A percentile compares a stretch with the other conserved stretches of the same genome.
These are phyloP conservation scores for Hippophae tibetana DNA, from an alignment of 306 rosid species.

Conservation along the genomic window DNA sequence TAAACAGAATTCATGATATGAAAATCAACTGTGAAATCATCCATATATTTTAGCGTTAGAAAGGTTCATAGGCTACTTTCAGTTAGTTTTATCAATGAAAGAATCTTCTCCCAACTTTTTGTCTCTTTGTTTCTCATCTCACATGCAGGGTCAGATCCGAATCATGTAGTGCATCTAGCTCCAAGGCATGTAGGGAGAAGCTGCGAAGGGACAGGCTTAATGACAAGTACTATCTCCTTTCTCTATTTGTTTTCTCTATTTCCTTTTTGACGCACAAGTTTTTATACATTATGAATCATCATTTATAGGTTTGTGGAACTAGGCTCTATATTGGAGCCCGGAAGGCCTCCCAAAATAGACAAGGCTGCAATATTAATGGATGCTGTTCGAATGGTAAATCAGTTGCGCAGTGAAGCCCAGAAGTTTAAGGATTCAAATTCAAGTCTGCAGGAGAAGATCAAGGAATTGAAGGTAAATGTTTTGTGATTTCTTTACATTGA, in stretches of 20 bases:
- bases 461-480: slow-evolving; percentile 68
- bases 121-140: neutral
- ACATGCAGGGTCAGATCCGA: slow-evolving; percentile 63
- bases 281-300: slow-evolving; percentile 21
- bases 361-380: slow-evolving; percentile 82
- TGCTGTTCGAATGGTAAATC: slow-evolving; percentile 82
- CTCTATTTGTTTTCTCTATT: neutral
- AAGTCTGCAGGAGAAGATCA: slow-evolving; percentile 80
- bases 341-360: slow-evolving; percentile 82
- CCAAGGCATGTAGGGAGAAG: slow-evolving; percentile 96
- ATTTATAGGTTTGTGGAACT: slow-evolving; percentile 67
- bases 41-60: too few relatives aligned
- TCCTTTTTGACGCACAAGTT: slow-evolving; percentile 7
- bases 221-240: slow-evolving; percentile 49
- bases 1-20: too few relatives aligned
- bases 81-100: too few relatives aligned
- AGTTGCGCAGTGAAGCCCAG: slow-evolving; percentile 70
- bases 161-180: slow-evolving; percentile 52
- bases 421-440: slow-evolving; percentile 74
- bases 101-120: neutral
- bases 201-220: slow-evolving; percentile 88
- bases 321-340: slow-evolving; percentile 90
- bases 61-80: too few relatives aligned
- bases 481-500: neutral
- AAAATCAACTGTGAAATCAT: too few relatives aligned